Evolutionary conservation across 768 basidiomycete species (phyloP), one percentile per base, ranked within the genome.

Genomic region (Punctularia strigosozonata): DNA sequence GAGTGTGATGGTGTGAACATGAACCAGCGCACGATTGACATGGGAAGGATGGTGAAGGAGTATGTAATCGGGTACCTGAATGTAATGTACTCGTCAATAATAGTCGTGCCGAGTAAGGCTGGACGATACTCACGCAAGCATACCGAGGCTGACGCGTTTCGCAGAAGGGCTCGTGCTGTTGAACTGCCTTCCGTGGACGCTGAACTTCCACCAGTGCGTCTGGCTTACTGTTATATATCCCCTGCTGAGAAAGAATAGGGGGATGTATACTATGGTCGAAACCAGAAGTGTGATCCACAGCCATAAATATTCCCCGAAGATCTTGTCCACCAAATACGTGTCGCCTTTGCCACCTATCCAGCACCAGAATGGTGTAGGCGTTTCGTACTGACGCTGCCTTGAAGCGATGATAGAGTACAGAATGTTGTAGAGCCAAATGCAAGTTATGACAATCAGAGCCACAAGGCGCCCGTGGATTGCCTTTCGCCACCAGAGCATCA

Each of bases 401-500:
- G 10, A 10, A 30, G 10, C 10, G 34, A 3, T 43, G 45, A n/a
- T n/a, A n/a, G n/a, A n/a, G n/a, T n/a, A n/a, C n/a, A n/a, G n/a
- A n/a, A n/a, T n/a, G n/a, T n/a, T n/a, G n/a, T n/a, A n/a, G n/a
- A n/a, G n/a, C n/a, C n/a, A n/a, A n/a, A n/a, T n/a, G n/a, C n/a
- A n/a, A n/a, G n/a, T n/a, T n/a, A n/a, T n/a, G n/a, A n/a, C n/a
- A n/a, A n/a, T n/a, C n/a, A n/a, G n/a, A n/a, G n/a, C n/a, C n/a
- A n/a, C n/a, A n/a, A n/a, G n/a, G n/a, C n/a, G n/a, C n/a, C n/a
- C n/a, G n/a, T n/a, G n/a, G n/a, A n/a, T n/a, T n/a, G n/a, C n/a
- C n/a, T n/a, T 51, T 20, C 58, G 56, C 38, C 49, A 53, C 60
- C 61, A 64, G 15, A 69, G 43, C 8, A 59, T 61, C 1, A 60